Evolutionary conservation across 176 grass and related monocot species (phyloP).

Genomic region (Elymus sibiricus): DNA sequence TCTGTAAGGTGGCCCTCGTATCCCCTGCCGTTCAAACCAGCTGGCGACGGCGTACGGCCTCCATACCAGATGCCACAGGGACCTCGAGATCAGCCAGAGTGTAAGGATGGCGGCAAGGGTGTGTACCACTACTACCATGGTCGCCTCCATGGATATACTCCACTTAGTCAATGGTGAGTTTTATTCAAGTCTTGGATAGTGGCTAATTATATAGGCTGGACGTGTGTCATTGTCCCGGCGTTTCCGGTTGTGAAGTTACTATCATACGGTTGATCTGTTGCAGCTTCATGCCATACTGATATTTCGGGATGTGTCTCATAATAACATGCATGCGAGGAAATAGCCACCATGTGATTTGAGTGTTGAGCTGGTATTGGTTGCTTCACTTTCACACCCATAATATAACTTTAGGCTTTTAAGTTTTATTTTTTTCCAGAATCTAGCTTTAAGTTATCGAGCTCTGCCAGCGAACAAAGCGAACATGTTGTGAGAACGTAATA

Average conservation of each 20-base stretch:
- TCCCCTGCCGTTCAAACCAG: conserved; percentile 32
- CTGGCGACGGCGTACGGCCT: conserved; percentile 23
- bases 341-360: not conserved
- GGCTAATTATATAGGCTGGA: not conserved
- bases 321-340: not conserved
- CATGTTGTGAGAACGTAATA: not conserved
- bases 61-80: conserved; percentile 31
- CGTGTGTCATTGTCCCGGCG: not conserved
- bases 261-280: not conserved
- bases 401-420: too few relatives aligned
- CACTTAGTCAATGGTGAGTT: too few relatives aligned
- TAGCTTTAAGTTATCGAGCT: not conserved
- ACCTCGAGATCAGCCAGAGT: not conserved
- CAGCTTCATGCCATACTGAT: not conserved
- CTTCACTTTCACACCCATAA: not conserved
- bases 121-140: not conserved
- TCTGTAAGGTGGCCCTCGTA: conserved; percentile 37
- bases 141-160: not conserved
- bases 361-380: not conserved
- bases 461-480: not conserved
- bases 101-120: not conserved
- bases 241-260: not conserved
- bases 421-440: too few relatives aligned
- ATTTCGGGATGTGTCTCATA: too few relatives aligned
- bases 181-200: too few relatives aligned